A percentile compares a stretch with the other conserved stretches of the same genome.
phyloP scores from a whole-genome alignment of 306 rosid species.

The Cicer judaicum region DNA sequence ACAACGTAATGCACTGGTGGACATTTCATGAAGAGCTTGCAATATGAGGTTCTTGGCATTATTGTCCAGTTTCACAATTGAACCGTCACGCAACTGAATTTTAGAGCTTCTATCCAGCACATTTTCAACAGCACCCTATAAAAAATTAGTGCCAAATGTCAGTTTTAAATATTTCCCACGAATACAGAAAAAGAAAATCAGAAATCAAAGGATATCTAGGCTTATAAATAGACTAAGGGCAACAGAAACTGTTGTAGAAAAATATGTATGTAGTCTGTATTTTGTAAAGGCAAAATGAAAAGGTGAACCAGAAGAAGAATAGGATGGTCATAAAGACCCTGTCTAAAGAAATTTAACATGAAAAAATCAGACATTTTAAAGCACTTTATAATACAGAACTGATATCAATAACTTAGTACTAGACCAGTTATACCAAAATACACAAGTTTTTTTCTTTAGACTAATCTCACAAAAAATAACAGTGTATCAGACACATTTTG shows the following conservation, averaged over 20 bases:
- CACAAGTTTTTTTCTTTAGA: background rate
- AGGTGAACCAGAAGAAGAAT: conserved; percentile 3
- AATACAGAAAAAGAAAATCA: conserved; percentile 26
- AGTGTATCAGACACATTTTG: background rate
- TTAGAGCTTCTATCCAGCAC: conserved; percentile 78
- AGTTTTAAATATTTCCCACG: conserved; percentile 8
- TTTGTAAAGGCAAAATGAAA: background rate
- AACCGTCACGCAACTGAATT: conserved; percentile 79
- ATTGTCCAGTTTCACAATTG: conserved; percentile 63
- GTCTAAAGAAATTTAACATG: conserved; percentile 11
- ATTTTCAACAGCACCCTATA: conserved; percentile 91
- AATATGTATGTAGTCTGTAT: background rate
- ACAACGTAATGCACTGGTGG: conserved; percentile 86
- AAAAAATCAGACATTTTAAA: background rate
- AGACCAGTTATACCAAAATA: background rate
- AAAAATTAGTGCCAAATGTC: conserved; percentile 42
- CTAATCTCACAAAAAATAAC: background rate
- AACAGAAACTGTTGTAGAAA: conserved; percentile 1
- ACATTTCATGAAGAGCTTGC: conserved; percentile 81
- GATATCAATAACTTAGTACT: background rate
- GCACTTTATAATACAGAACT: conserved; percentile 1
- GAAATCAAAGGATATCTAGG: conserved; percentile 5
- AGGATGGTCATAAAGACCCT: background rate
- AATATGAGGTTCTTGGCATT: conserved; percentile 60
- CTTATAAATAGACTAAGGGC: background rate